phyloP scores from a whole-genome alignment of 225 moss, liverwort and hornwort genomes.

The Thuidium tamariscinum region DNA sequence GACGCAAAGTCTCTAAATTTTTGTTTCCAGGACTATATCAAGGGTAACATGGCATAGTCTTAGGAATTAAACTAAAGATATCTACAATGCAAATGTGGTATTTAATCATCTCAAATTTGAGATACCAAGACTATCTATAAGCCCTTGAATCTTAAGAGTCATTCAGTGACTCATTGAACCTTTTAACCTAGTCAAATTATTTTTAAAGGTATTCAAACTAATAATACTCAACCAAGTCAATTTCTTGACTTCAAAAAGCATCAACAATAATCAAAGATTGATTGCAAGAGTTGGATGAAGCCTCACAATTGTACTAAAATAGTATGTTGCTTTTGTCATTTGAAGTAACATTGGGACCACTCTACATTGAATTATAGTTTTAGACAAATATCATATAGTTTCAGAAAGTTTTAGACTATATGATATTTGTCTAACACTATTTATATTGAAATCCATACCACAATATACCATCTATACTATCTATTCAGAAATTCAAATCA shows the following conservation, averaged over 20 bases:
- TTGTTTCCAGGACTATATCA: rapidly evolving
- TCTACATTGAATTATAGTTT: no score
- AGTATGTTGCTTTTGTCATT: rapidly evolving
- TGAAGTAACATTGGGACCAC: no score
- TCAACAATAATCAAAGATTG: not conserved
- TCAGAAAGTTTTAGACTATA: no score
- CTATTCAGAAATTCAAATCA: no score
- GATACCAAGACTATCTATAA: not conserved
- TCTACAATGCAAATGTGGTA: not conserved
- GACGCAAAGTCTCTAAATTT: not conserved
- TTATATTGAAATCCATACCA: no score
- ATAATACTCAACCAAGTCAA: rapidly evolving
- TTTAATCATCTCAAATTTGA: not conserved
- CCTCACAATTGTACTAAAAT: not conserved
- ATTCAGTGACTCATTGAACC: not conserved
- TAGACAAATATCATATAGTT: no score
- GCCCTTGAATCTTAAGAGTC: rapidly evolving
- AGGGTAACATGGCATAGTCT: not conserved
- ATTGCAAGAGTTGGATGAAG: not conserved
- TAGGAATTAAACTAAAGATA: not conserved
- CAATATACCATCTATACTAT: no score
- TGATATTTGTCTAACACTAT: no score
- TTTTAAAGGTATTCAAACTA: not conserved
- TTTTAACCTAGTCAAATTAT: not conserved
- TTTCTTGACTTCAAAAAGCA: rapidly evolving